Evolutionary conservation across 2,329 filamentous ascomycete genomes (phyloP), one percentile per base, ranked within the genome.

Genomic region (Alternaria incomplexa): DNA sequence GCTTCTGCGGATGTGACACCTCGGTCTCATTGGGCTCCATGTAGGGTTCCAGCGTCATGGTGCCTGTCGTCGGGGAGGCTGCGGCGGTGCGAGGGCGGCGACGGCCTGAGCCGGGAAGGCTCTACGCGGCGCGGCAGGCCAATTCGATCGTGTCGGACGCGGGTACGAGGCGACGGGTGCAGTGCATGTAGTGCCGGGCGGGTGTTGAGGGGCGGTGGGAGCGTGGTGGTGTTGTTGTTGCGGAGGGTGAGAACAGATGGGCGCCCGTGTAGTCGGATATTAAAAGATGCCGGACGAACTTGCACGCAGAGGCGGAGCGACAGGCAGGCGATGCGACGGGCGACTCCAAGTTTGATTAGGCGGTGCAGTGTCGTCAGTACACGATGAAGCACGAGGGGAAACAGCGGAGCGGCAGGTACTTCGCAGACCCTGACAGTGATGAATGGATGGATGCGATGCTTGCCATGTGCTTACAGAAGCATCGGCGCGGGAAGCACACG

Each of bases 1-100:
- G 87, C 78, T 95, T 93, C 22, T 90, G 91, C 9, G 87, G 85
- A 66, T 86, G 87, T 46, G 87, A 86, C 63, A 86, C 82, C 71
- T 88, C 84, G 70, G 81, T 85, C 69, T 81, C 78, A 61, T 82
- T 81, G 54, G 69, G 69, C 58, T 75, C 67, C 52, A 62, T 45
- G 50, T 58, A 59, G 53, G 67, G 69, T 51, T 65, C 61, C 58
- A 65, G 50, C 55, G 66, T 45, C 66, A 68, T 70, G 57, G 62
- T 58, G 53, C 51, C 62, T 60, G 66, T 66, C 62, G 58, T 67
- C 69, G 69, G 67, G 66, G 69, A 66, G 60, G 70, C 65, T 66
- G 71, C 69, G 63, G 69, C 68, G 71, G 67, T 65, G 51, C 67
- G 59, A 65, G 62, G 62, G 56, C 70, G 66, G 67, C 62, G 56